A percentile compares a stretch with the other conserved stretches of the same genome.
Conservation (phyloP, 2,329 filamentous ascomycete species). For the Hypoxylon sp. region DNA sequence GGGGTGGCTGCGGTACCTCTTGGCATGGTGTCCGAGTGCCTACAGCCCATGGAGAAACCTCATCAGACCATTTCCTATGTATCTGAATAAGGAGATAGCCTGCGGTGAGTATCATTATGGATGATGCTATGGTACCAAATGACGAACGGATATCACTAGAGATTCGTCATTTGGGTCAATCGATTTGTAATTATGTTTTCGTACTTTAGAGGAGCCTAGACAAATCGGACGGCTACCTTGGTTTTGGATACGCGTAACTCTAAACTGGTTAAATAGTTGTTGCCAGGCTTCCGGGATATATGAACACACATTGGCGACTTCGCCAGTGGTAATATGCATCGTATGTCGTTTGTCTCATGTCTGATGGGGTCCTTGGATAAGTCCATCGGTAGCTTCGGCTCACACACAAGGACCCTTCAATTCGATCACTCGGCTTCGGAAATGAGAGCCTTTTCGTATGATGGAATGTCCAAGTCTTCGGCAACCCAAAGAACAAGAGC, state of each 20-base stretch:
- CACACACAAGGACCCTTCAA: constrained; percentile 4
- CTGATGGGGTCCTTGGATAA: constrained; percentile 10
- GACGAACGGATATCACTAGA: constrained; percentile 7
- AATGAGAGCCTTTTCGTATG: constrained; percentile 75
- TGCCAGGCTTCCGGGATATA: constrained; percentile 1
- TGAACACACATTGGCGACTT: constrained; percentile 6
- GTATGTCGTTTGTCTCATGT: constrained; percentile 3
- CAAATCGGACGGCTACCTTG: constrained; percentile 8
- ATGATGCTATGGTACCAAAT: constrained; percentile 33
- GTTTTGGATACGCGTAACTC: constrained; percentile 14
- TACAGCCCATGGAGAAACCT: constrained; percentile 37
- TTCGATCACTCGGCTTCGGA: constrained; percentile 48
- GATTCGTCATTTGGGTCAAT: constrained; percentile 22
- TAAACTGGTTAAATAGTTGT: background rate
- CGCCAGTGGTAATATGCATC: constrained; percentile 26
- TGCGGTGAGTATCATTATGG: constrained; percentile 12
- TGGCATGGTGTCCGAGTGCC: constrained; percentile 33
- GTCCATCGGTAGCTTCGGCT: constrained; percentile 23
- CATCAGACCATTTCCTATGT: constrained; percentile 20
- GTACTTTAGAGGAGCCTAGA: constrained; percentile 10
- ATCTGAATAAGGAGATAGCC: constrained; percentile 20
- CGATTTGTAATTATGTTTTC: constrained; percentile 24
- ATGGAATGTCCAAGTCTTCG: constrained; percentile 77
- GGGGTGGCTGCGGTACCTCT: constrained; percentile 41
- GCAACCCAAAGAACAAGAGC: constrained; percentile 84